These are phyloP conservation scores for Coemansia sp. DNA, from an alignment of 192 early-diverging fungal species.

Conservation along the genomic window DNA sequence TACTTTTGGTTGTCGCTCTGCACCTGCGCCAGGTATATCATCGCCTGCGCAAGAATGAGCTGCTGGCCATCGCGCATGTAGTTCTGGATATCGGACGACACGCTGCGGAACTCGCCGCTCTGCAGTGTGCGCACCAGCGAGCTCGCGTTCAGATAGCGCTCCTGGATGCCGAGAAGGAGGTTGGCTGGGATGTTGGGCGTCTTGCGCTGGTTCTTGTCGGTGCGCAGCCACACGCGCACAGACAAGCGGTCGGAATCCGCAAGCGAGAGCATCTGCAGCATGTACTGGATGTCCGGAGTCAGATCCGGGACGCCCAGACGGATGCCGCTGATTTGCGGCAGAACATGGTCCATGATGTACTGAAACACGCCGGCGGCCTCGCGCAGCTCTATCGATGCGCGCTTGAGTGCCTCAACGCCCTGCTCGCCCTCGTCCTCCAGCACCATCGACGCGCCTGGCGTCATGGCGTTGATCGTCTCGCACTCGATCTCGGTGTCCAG, in stretches of 20 bases:
- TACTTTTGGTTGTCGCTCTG: constrained; percentile 53
- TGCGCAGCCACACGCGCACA: constrained; percentile 50
- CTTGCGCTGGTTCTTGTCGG: constrained; percentile 44
- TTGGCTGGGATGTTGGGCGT: constrained; percentile 51
- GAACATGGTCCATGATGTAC: constrained; percentile 38
- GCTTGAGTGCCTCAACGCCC: constrained; percentile 46
- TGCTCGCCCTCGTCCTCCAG: constrained; percentile 43
- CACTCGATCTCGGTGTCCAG: constrained; percentile 53
- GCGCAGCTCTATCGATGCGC: constrained; percentile 45
- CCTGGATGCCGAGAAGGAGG: constrained; percentile 49
- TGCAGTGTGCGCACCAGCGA: constrained; percentile 38
- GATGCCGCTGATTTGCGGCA: constrained; percentile 33
- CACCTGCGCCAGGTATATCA: constrained; percentile 52
- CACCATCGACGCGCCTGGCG: constrained; percentile 19
- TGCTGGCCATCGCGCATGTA: constrained; percentile 55
- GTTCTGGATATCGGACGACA: constrained; percentile 45
- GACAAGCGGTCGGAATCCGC: constrained; percentile 53
- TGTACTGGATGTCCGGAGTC: constrained; percentile 52
- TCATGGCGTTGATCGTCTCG: constrained; percentile 50
- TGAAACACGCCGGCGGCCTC: constrained; percentile 53
- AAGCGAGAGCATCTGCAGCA: constrained; percentile 51
- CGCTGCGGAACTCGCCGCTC: constrained; percentile 48
- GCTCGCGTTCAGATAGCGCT: constrained; percentile 45
- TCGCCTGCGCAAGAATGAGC: constrained; percentile 51
- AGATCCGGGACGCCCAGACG: constrained; percentile 43